These are phyloP conservation scores for Verticillium nonalfalfae DNA, from an alignment of 2,329 filamentous ascomycete genomes.

Conservation along the genomic window DNA sequence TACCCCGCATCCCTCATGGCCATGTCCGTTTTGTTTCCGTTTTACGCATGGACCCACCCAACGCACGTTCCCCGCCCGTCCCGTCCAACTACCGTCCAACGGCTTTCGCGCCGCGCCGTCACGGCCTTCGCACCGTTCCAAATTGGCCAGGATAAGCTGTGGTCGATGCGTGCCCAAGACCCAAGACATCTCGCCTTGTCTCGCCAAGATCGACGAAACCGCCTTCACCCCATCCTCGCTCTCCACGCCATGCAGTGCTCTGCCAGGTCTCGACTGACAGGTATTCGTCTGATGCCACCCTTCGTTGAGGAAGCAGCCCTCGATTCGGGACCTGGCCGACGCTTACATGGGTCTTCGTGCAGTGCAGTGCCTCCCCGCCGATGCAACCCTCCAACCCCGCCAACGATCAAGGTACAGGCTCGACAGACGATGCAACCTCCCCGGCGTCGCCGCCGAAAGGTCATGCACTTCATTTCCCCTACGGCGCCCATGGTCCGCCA, in stretches of 20 bases:
- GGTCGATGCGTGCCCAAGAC: too few relatives aligned
- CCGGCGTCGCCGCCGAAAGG: background rate
- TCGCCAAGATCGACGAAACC: background rate
- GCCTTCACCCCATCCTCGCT: background rate
- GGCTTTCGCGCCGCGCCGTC: too few relatives aligned
- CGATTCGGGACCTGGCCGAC: background rate
- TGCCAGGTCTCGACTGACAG: too few relatives aligned
- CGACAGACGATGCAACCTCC: background rate
- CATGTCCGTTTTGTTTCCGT: too few relatives aligned
- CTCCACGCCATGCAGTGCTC: background rate
- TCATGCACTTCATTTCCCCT: background rate
- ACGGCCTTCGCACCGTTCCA: too few relatives aligned
- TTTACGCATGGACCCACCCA: too few relatives aligned
- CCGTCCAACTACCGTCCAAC: too few relatives aligned
- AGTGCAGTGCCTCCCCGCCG: too few relatives aligned
- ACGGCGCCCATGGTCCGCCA: background rate
- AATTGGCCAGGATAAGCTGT: too few relatives aligned
- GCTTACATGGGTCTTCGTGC: background rate
- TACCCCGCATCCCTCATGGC: too few relatives aligned
- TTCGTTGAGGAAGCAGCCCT: background rate
- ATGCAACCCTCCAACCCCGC: background rate
- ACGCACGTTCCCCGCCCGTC: too few relatives aligned
- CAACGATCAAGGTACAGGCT: background rate
- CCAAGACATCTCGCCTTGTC: too few relatives aligned
- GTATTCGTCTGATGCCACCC: background rate